Evolutionary conservation across 352 stramenopile species (phyloP).

Genomic region (Globisporangium heterothallicum): DNA sequence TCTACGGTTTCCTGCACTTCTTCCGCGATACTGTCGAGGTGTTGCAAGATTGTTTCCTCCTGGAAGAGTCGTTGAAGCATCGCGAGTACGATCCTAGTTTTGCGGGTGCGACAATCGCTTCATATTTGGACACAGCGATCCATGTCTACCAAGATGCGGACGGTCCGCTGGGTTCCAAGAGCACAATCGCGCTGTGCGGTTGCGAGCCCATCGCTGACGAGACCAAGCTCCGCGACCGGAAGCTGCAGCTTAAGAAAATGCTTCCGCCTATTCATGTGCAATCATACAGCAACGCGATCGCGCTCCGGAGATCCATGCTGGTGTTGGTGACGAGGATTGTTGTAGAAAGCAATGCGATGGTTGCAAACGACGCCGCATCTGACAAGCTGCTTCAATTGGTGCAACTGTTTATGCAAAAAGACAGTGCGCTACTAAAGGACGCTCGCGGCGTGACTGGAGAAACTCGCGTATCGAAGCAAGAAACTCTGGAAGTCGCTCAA

Average conservation of each 20-base stretch:
- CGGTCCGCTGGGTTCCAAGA: constrained; percentile 35
- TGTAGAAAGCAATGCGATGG: constrained; percentile 22
- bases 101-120: constrained; percentile 26
- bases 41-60: constrained; percentile 47
- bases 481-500: constrained; percentile 18
- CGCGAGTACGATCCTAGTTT: constrained; percentile 21
- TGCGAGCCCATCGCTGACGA: constrained; percentile 33
- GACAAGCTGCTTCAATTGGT: constrained; percentile 33
- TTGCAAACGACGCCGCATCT: constrained; percentile 27
- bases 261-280: constrained; percentile 40
- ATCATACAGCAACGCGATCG: constrained; percentile 31
- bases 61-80: constrained; percentile 40
- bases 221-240: constrained; percentile 23
- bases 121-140: constrained; percentile 53
- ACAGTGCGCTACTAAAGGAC: constrained; percentile 19
- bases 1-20: constrained; percentile 60
- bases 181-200: constrained; percentile 29
- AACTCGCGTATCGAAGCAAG: constrained; percentile 16
- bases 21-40: constrained; percentile 49
- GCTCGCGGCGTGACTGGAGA: constrained; percentile 1
- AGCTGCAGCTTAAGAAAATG: constrained; percentile 42
- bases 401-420: constrained; percentile 31
- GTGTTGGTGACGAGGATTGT: constrained; percentile 27
- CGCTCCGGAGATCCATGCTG: constrained; percentile 28
- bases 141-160: constrained; percentile 62